Evolutionary conservation across 2,329 filamentous ascomycete species (phyloP).

Genomic region (Cyclaneusma minus): DNA sequence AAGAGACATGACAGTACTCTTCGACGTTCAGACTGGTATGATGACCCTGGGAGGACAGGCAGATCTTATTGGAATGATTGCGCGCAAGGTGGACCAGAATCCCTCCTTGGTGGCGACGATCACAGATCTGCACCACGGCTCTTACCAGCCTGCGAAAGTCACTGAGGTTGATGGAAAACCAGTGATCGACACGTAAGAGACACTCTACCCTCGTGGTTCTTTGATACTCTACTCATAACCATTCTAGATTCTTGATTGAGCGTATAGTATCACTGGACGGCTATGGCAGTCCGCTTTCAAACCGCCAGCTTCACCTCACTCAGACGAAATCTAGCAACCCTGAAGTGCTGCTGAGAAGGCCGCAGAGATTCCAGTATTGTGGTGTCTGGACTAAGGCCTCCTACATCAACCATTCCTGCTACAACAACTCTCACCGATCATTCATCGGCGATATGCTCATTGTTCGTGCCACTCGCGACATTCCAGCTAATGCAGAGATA

Average conservation of each 20-base stretch:
- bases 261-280: conserved; percentile 26
- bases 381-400: conserved; percentile 34
- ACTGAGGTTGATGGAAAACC: conserved; percentile 20
- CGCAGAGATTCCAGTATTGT: conserved; percentile 11
- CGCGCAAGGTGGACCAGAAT: conserved; percentile 30
- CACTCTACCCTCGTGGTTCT: not conserved
- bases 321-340: not conserved
- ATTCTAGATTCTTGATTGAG: conserved; percentile 27
- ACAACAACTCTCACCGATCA: conserved; percentile 26
- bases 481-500: conserved; percentile 29
- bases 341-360: not conserved
- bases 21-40: conserved; percentile 21
- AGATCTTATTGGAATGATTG: conserved; percentile 22
- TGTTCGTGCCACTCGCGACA: conserved; percentile 27
- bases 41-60: conserved; percentile 22
- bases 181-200: conserved; percentile 29
- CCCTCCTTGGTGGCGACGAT: conserved; percentile 20
- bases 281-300: conserved; percentile 23
- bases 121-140: conserved; percentile 23
- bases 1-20: conserved; percentile 16
- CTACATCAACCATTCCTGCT: conserved; percentile 36
- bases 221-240: not conserved
- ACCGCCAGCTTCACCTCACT: conserved; percentile 11
- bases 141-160: conserved; percentile 19
- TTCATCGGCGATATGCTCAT: conserved; percentile 40